Conservation (phyloP, 768 basidiomycete species). For the Glaciozyma antarctica region DNA sequence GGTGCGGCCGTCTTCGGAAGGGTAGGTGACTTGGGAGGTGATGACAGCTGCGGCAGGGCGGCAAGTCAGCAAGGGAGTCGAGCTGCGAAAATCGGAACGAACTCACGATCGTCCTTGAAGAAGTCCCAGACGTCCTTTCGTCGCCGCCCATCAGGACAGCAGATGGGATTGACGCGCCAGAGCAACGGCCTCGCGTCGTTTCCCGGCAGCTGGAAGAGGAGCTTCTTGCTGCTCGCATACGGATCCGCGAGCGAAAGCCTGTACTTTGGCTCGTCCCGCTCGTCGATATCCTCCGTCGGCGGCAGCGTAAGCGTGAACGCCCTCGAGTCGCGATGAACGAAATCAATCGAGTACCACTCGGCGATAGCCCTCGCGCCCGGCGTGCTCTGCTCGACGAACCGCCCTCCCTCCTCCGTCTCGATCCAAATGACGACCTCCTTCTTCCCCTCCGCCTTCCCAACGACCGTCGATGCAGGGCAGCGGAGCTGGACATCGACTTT, state of each 20-base stretch:
- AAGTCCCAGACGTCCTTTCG: conserved; percentile 29
- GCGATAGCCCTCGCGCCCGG: conserved; percentile 22
- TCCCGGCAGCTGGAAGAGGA: conserved; percentile 27
- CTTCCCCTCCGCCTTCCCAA: conserved; percentile 24
- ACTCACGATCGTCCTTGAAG: conserved; percentile 34
- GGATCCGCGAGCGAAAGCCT: conserved; percentile 24
- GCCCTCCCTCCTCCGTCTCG: conserved; percentile 23
- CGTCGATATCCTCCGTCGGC: conserved; percentile 30
- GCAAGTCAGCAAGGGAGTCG: neutral
- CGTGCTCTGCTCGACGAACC: conserved; percentile 20
- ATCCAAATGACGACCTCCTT: conserved; percentile 28
- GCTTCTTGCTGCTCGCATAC: conserved; percentile 7
- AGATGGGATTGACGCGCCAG: conserved; percentile 34
- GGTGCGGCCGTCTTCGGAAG: conserved; percentile 31
- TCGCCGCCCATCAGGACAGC: conserved; percentile 18
- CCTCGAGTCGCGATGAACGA: conserved; percentile 26
- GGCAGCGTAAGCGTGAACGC: conserved; percentile 31
- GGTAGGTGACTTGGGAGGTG: conserved; percentile 33
- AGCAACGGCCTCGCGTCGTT: conserved; percentile 30
- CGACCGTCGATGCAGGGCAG: conserved; percentile 12
- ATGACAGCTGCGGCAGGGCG: conserved; percentile 23
- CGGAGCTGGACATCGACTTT: conserved; percentile 32
- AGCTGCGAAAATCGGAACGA: neutral
- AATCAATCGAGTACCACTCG: conserved; percentile 32
- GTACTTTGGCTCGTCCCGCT: conserved; percentile 30